These are phyloP conservation scores for Boletus vinaceobasis DNA, from an alignment of 768 basidiomycete species.

Conservation along the genomic window DNA sequence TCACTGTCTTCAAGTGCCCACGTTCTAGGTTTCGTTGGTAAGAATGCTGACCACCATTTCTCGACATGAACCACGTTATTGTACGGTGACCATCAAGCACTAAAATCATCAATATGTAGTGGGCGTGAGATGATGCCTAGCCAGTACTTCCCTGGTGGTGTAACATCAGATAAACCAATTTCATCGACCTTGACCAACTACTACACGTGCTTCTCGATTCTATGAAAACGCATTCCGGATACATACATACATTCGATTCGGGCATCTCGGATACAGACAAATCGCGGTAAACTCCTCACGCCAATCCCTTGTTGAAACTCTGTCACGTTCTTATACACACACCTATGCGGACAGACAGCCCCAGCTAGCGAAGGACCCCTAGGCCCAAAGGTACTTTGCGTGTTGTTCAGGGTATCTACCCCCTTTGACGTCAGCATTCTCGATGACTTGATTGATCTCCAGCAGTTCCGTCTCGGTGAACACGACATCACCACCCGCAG, in stretches of 20 bases:
- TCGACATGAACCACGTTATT: not conserved
- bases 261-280: not conserved
- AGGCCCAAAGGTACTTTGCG: constrained; percentile 33
- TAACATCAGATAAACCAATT: not conserved
- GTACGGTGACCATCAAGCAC: too few relatives aligned
- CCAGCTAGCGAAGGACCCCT: not conserved
- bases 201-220: not conserved
- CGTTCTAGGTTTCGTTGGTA: not conserved
- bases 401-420: constrained; percentile 34
- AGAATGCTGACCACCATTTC: not conserved
- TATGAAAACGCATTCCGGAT: not conserved
- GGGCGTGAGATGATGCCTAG: not conserved
- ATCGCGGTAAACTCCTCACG: not conserved
- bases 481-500: constrained; percentile 39
- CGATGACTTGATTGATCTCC: constrained; percentile 38
- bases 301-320: not conserved
- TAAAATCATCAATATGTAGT: too few relatives aligned
- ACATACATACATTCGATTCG: not conserved
- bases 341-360: not conserved
- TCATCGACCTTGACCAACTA: not conserved
- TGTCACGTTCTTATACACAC: not conserved
- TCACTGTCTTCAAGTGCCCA: not conserved
- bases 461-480: constrained; percentile 39
- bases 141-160: too few relatives aligned
- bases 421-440: constrained; percentile 37